These are phyloP conservation scores for Meredithiella fracta DNA, from an alignment of 2,329 filamentous ascomycete species.

Conservation along the genomic window DNA sequence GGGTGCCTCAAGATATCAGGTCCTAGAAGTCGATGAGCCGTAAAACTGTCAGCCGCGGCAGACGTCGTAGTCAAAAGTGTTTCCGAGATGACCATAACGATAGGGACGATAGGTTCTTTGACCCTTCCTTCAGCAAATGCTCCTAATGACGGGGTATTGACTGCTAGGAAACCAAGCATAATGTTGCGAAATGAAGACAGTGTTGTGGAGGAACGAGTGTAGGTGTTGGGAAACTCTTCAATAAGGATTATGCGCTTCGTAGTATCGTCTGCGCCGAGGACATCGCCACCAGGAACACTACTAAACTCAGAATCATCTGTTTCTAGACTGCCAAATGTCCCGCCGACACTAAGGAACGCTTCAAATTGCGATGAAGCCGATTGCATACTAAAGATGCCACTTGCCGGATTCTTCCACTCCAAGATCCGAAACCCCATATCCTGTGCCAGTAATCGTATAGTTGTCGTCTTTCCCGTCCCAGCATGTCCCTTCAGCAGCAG, in stretches of 20 bases:
- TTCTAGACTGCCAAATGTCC: slow-evolving; percentile 61
- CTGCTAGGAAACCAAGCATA: slow-evolving; percentile 57
- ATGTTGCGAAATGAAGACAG: slow-evolving; percentile 58
- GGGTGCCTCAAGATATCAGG: slow-evolving; percentile 73
- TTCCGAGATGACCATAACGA: slow-evolving; percentile 85
- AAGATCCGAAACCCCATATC: slow-evolving; percentile 62
- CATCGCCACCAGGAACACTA: not conserved
- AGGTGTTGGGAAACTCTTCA: slow-evolving; percentile 69
- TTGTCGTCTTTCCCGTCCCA: slow-evolving; percentile 85
- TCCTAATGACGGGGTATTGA: slow-evolving; percentile 42
- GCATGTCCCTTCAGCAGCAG: slow-evolving; percentile 80
- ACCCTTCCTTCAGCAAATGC: slow-evolving; percentile 27
- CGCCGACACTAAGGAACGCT: slow-evolving; percentile 71
- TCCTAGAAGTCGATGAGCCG: slow-evolving; percentile 75
- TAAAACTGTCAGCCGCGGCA: slow-evolving; percentile 77
- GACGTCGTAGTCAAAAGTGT: slow-evolving; percentile 73
- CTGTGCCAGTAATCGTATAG: slow-evolving; percentile 58
- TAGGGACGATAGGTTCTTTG: slow-evolving; percentile 42
- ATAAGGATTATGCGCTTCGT: slow-evolving; percentile 47
- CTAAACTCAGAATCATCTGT: slow-evolving; percentile 15
- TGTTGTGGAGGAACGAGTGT: slow-evolving; percentile 46
- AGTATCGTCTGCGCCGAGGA: slow-evolving; percentile 12
- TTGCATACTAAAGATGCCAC: slow-evolving; percentile 42
- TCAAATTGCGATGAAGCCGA: slow-evolving; percentile 73
- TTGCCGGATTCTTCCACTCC: slow-evolving; percentile 79